Conservation (phyloP, 2,329 filamentous ascomycete species). For the Cercospora janseana region DNA sequence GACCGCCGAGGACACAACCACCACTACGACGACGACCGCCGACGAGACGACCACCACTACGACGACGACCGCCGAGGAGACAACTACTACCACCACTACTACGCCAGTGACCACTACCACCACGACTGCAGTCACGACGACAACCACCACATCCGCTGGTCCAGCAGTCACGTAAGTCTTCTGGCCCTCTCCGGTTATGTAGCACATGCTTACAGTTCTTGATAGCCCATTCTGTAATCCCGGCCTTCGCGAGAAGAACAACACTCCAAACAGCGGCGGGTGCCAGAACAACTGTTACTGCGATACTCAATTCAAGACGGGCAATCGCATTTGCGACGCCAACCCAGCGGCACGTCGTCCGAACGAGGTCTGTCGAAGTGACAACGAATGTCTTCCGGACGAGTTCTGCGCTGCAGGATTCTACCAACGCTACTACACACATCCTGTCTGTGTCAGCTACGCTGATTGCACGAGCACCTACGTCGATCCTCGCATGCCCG, state of each 20-base stretch:
- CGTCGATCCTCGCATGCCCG: background rate
- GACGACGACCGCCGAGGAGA: background rate
- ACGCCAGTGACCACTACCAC: background rate
- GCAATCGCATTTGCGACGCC: background rate
- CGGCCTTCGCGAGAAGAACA: background rate
- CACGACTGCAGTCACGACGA: background rate
- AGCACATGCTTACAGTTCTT: background rate
- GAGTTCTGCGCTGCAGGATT: slow-evolving; percentile 1
- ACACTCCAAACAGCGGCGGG: background rate
- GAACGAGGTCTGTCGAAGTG: background rate
- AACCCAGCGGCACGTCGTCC: background rate
- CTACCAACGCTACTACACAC: background rate
- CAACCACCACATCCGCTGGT: background rate
- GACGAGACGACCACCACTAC: no score
- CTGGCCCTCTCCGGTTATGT: background rate
- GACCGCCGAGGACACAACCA: background rate
- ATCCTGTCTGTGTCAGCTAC: background rate
- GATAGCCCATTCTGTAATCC: background rate
- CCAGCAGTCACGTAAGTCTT: background rate
- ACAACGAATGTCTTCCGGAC: background rate
- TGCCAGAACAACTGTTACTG: background rate
- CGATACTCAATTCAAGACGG: background rate
- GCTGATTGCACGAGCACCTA: background rate
- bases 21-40: background rate
- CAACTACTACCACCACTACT: background rate